These are phyloP conservation scores for Puccinia novopanici DNA, from an alignment of 1,284 basidiomycete genomes.

Conservation along the genomic window DNA sequence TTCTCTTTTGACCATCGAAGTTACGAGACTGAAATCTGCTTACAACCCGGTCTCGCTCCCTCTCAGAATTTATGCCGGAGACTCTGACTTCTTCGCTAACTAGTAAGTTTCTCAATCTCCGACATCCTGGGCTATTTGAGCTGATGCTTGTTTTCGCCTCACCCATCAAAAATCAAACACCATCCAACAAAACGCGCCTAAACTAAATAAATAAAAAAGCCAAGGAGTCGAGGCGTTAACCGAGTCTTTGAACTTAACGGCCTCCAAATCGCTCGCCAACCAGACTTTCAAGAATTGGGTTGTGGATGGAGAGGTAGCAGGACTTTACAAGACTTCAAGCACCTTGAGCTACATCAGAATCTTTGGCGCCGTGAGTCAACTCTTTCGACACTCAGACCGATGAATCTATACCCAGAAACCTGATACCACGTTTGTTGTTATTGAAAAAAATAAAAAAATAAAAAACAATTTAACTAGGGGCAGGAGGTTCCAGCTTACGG, in stretches of 20 bases:
- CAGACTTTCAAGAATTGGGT: slow-evolving; percentile 34
- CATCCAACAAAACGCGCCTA: neutral
- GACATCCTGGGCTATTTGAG: neutral
- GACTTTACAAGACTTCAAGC: slow-evolving; percentile 12
- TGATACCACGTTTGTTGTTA: neutral
- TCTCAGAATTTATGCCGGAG: slow-evolving; percentile 28
- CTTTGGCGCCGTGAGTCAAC: slow-evolving; percentile 23
- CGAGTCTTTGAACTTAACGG: neutral
- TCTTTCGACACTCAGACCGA: neutral
- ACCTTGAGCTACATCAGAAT: slow-evolving; percentile 27
- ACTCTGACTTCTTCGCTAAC: slow-evolving; percentile 37
- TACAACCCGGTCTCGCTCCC: too few relatives aligned
- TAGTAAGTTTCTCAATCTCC: slow-evolving; percentile 13
- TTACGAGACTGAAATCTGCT: too few relatives aligned
- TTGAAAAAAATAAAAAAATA: too few relatives aligned
- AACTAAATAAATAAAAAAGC: neutral
- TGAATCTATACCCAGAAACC: neutral
- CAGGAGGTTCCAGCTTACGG: slow-evolving; percentile 41
- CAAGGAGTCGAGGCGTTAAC: slow-evolving; percentile 34
- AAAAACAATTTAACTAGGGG: slow-evolving; percentile 19
- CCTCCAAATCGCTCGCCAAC: neutral
- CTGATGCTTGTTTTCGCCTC: too few relatives aligned
- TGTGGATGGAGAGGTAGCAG: slow-evolving; percentile 29
- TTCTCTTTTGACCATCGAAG: too few relatives aligned
- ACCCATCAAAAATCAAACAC: too few relatives aligned